phyloP scores from a whole-genome alignment of 352 stramenopile species.

The Phytophthora pseudosyringae region DNA sequence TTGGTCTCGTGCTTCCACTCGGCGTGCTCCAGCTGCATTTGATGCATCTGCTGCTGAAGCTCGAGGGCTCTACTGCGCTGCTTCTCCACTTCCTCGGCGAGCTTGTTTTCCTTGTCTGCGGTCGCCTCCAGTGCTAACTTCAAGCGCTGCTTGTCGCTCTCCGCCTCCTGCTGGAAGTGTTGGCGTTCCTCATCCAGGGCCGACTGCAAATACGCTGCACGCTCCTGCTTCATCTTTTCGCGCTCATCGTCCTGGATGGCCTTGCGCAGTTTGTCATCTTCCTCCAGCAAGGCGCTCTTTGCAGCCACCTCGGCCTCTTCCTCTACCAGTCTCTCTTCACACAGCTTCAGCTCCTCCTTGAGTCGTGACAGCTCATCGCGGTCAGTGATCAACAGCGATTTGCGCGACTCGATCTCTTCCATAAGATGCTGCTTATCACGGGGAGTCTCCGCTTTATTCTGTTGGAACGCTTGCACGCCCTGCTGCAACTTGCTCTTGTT shows the following conservation, averaged over 20 bases:
- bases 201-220: constrained; percentile 61
- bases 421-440: constrained; percentile 70
- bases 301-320: constrained; percentile 77
- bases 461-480: constrained; percentile 84
- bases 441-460: constrained; percentile 38
- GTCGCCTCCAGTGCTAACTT: constrained; percentile 54
- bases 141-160: constrained; percentile 66
- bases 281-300: constrained; percentile 75
- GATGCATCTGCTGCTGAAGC: constrained; percentile 67
- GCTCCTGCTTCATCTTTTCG: constrained; percentile 83
- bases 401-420: constrained; percentile 64
- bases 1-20: constrained; percentile 63
- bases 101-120: constrained; percentile 80
- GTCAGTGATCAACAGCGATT: constrained; percentile 64
- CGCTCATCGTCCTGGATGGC: constrained; percentile 84
- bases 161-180: constrained; percentile 59
- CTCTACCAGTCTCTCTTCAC: constrained; percentile 71
- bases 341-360: constrained; percentile 68
- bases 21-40: constrained; percentile 59
- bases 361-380: constrained; percentile 61
- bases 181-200: constrained; percentile 71
- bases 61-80: constrained; percentile 56
- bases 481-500: constrained; percentile 78
- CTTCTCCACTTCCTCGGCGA: constrained; percentile 72
- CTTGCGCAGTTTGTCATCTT: constrained; percentile 78